Conservation (phyloP, 2,329 filamentous ascomycete species). For the Calonectria fujianensis region DNA sequence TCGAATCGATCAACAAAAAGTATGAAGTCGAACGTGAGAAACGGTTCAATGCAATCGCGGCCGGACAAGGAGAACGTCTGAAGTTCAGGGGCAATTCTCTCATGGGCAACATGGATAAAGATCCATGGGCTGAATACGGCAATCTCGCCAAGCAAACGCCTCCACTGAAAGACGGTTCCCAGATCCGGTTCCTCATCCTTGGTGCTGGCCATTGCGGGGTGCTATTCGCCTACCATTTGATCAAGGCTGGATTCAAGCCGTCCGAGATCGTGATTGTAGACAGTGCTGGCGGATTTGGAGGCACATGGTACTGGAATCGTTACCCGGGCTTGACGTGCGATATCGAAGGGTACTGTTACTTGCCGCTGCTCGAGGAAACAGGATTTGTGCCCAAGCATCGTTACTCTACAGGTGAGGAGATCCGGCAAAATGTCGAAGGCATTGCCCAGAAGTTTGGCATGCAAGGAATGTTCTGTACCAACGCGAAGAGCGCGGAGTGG, state of each 20-base stretch:
- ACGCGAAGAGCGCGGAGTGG: background rate
- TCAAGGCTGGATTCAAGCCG: background rate
- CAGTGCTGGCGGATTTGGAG: background rate
- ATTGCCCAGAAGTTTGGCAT: background rate
- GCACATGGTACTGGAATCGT: constrained; percentile 16
- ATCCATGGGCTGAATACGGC: constrained; percentile 5
- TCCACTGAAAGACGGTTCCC: background rate
- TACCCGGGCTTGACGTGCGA: background rate
- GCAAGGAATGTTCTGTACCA: background rate
- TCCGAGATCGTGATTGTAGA: background rate
- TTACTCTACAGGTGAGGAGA: background rate
- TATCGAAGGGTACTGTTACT: constrained; percentile 8
- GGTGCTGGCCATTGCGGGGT: background rate
- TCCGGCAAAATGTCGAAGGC: background rate
- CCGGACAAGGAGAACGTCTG: background rate
- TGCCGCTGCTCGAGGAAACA: constrained; percentile 5
- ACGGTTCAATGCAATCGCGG: constrained; percentile 2
- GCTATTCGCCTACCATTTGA: background rate
- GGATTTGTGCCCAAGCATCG: constrained; percentile 6
- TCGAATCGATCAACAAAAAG: background rate
- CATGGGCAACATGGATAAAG: background rate
- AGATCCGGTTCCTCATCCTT: background rate
- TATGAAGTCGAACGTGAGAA: constrained; percentile 2
- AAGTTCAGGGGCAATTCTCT: background rate
- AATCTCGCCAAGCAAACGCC: constrained; percentile 7